Base-by-base conservation (phyloP, 345 rosid genomes). In the Aethionema arabicum region DNA sequence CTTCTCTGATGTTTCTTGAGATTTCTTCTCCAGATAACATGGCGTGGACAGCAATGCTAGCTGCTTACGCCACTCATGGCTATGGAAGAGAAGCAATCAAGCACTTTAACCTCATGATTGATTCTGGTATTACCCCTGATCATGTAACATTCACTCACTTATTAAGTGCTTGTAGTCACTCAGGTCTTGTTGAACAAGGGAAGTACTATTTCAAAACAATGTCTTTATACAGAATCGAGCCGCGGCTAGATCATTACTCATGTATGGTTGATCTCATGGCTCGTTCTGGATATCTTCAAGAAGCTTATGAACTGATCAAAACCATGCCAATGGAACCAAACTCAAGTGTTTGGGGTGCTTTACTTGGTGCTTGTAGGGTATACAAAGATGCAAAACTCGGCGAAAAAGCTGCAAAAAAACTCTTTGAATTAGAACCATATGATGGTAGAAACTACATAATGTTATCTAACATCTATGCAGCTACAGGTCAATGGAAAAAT, bases 41-140 rank as follows among this genome's bases (percentile, higher is more conserved):
- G 61, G 96, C 90, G 7, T 85, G 92, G 96, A 85, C 88, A 21
- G 88, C 92, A 13, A 83, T 85, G 88, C 86, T 85, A 53, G 83
- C 92, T 14, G 71, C 74, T 60, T 85, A 81, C 56, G 89, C 91
- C 5, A 41, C 71, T 67, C 96, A 85, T 51, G 96, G 96, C 4
- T 49, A 52, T 5, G 92, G 96, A 32, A 81, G 69, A 61, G 81
- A 76, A 60, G 91, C 88, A 2, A 65, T 85, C 15, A 39, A 76
- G 48, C 71, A 63, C 59, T 88, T 88, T 64, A 77, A 85, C 59
- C 61, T 71, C 5, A 83, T 88, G 87, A 72, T 88, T 58, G 60
- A 65, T 43, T 41, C 15, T 7, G 83, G 77, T 49, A 45, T 68
- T 59, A 62, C 49, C 44, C 92, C 85, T 58, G 96, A 88, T 72